Percentiles rank a stretch among this genome's conserved stretches.
Conservation (phyloP, 1,284 basidiomycete genomes). For the Microstroma glucosiphilum region DNA sequence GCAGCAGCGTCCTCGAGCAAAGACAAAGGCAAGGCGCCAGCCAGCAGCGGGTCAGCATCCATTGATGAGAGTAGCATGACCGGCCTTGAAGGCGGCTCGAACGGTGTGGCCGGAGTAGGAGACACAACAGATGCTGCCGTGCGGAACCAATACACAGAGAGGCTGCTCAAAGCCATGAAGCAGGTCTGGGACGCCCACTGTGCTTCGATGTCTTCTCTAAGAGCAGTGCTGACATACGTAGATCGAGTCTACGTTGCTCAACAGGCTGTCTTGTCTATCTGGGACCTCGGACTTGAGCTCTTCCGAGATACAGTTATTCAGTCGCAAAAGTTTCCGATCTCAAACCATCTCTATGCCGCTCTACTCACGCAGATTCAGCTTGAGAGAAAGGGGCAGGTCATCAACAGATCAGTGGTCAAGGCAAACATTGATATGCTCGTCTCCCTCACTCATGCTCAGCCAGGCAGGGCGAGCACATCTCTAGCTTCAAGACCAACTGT, state of each 20-base stretch:
- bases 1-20: conserved; percentile 22
- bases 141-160: conserved; percentile 64
- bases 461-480: conserved; percentile 3
- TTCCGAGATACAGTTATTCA: conserved; percentile 71
- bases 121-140: conserved; percentile 38
- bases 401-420: conserved; percentile 87
- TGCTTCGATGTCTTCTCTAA: conserved; percentile 79
- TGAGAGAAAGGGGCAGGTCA: conserved; percentile 83
- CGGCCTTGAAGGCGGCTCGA: no score
- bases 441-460: conserved; percentile 57
- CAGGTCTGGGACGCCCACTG: conserved; percentile 92
- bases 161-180: conserved; percentile 73
- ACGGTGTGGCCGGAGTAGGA: no score
- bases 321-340: conserved; percentile 65
- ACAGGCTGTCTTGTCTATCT: conserved; percentile 57
- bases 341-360: conserved; percentile 71
- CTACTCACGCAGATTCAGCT: conserved; percentile 80
- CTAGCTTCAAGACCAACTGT: conserved; percentile 56
- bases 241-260: conserved; percentile 47
- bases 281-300: conserved; percentile 74
- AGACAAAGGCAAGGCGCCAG: conserved; percentile 21
- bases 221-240: conserved; percentile 92
- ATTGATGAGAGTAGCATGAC: no score
- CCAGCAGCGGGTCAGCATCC: no score
- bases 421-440: conserved; percentile 76